Percentiles rank a stretch among this genome's conserved stretches.
Evolutionary conservation across 2,329 filamentous ascomycete species (phyloP).

Genomic region (Paraphoma sp.): DNA sequence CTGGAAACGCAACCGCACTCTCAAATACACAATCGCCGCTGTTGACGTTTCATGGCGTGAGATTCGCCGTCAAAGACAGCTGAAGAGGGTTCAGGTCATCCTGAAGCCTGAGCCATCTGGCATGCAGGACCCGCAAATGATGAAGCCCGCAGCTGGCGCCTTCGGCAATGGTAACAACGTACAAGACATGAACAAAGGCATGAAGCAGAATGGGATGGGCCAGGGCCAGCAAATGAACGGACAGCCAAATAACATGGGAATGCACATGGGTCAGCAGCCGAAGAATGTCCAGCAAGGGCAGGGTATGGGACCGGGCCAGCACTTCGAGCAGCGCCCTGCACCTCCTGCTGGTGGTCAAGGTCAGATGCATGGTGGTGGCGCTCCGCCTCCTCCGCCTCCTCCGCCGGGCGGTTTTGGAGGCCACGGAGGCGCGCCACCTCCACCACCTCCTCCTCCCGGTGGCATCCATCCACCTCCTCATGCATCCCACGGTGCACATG

Average conservation of each 20-base stretch:
- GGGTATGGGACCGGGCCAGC: constrained; percentile 6
- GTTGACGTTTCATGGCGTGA: constrained; percentile 31
- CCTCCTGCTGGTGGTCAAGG: constrained; percentile 2
- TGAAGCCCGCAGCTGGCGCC: constrained; percentile 1
- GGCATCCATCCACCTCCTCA: constrained; percentile 6
- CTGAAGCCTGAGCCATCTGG: constrained; percentile 35
- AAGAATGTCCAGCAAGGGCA: constrained; percentile 7
- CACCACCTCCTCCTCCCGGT: constrained; percentile 2
- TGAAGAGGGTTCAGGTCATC: constrained; percentile 35
- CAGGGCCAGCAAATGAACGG: constrained; percentile 9
- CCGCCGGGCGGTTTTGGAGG: constrained; percentile 1
- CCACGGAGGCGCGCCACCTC: constrained; percentile 3
- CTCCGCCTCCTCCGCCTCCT: constrained; percentile 15
- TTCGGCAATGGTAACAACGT: neutral
- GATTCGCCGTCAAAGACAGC: constrained; percentile 13
- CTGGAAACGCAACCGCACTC: constrained; percentile 21
- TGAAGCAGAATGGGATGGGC: constrained; percentile 8
- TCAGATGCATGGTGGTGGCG: constrained; percentile 3
- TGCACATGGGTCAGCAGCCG: constrained; percentile 3
- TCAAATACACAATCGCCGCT: constrained; percentile 38
- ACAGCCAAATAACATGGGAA: neutral
- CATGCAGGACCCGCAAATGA: constrained; percentile 10
- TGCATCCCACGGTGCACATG: constrained; percentile 11
- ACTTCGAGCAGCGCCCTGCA: constrained; percentile 7
- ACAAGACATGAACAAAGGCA: constrained; percentile 9